These are phyloP conservation scores for Chrysosporium keratinophilum DNA, from an alignment of 2,329 filamentous ascomycete species.

Conservation along the genomic window DNA sequence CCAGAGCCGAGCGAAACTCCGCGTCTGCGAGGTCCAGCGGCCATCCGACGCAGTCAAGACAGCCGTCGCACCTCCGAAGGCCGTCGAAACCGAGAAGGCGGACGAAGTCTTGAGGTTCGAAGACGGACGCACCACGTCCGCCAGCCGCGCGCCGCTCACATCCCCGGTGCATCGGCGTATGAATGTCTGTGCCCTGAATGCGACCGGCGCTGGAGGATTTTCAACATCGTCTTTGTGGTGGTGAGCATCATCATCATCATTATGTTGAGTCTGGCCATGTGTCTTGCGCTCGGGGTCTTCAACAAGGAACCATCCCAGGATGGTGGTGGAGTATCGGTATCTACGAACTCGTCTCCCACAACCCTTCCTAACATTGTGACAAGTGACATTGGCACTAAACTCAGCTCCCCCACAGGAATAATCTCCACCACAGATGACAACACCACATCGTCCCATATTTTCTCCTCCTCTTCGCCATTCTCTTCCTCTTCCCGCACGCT, in stretches of 20 bases:
- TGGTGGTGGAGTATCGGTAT: neutral
- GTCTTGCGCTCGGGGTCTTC: neutral
- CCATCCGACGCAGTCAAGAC: neutral
- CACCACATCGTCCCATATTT: neutral
- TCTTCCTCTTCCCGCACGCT: neutral
- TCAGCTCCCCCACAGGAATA: neutral
- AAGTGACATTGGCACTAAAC: neutral
- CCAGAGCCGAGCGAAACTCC: neutral
- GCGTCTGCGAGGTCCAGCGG: neutral
- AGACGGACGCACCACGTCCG: neutral
- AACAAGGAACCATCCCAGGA: neutral
- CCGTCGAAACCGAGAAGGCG: too few relatives aligned
- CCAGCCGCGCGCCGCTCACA: neutral
- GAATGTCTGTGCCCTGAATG: constrained; percentile 1
- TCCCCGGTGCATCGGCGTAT: too few relatives aligned
- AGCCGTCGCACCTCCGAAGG: too few relatives aligned
- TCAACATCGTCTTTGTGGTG: neutral
- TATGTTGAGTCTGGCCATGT: neutral
- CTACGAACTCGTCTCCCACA: neutral
- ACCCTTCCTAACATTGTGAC: neutral
- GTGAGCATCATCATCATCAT: neutral
- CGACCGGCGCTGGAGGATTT: constrained; percentile 1
- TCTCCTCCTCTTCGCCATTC: neutral
- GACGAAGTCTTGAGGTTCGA: too few relatives aligned
- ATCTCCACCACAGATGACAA: neutral